A percentile compares a stretch with the other conserved stretches of the same genome.
Conservation (phyloP, 495 filamentous ascomycete species). For the Podospora sp. region DNA sequence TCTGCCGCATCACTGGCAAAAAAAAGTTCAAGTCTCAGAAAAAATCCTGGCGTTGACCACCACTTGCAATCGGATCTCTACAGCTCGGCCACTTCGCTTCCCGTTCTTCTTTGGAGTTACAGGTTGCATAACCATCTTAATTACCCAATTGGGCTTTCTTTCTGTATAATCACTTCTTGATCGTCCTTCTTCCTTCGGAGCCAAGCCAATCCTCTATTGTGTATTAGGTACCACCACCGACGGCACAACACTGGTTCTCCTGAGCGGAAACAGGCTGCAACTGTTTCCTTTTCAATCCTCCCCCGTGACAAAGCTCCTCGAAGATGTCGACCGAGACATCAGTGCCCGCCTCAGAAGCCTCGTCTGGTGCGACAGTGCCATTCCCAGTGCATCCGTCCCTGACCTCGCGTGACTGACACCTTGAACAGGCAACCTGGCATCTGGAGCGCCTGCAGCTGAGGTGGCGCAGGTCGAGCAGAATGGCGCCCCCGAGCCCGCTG, state of each 20-base stretch:
- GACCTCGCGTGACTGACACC: conserved; percentile 3
- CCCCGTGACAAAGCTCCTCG: background rate
- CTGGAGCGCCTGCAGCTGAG: conserved; percentile 25
- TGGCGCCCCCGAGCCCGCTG: conserved; percentile 13
- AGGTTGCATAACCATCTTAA: conserved; percentile 6
- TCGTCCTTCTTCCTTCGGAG: background rate
- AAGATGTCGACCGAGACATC: conserved; percentile 13
- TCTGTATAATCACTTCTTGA: conserved; percentile 1
- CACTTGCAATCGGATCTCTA: background rate
- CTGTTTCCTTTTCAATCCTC: background rate
- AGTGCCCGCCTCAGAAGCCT: background rate
- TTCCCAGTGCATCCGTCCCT: background rate
- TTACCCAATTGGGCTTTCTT: conserved; percentile 12
- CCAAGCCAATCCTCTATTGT: background rate
- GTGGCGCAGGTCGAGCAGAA: conserved; percentile 22
- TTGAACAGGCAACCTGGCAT: conserved; percentile 27
- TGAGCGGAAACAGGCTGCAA: background rate
- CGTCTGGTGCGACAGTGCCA: background rate
- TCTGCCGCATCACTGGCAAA: conserved; percentile 28
- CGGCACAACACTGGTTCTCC: background rate
- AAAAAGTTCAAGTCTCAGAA: conserved; percentile 5
- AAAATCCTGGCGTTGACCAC: background rate
- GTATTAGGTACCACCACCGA: background rate
- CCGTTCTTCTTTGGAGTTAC: conserved; percentile 16
- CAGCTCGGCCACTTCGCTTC: conserved; percentile 10